A percentile compares a stretch with the other conserved stretches of the same genome.
These are phyloP conservation scores for Parasarocladium wereldwijsianum DNA, from an alignment of 2,329 filamentous ascomycete genomes.

Conservation along the genomic window DNA sequence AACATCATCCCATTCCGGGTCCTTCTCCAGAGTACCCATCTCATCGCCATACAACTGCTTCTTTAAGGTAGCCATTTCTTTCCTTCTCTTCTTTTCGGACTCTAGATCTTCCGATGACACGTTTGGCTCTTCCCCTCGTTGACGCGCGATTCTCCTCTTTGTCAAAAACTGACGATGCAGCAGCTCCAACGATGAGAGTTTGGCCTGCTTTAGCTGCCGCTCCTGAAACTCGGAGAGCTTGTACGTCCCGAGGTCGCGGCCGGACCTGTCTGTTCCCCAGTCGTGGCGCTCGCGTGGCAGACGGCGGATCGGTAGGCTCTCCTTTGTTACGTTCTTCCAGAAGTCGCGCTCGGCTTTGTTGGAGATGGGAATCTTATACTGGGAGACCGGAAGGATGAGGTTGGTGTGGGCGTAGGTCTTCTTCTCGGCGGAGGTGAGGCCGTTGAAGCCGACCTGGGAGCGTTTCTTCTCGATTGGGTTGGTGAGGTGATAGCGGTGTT, in stretches of 20 bases:
- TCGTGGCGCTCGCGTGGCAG: conserved; percentile 21
- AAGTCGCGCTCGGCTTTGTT: conserved; percentile 40
- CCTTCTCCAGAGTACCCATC: conserved; percentile 32
- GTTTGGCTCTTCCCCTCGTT: conserved; percentile 11
- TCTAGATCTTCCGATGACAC: conserved; percentile 24
- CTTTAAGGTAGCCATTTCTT: conserved; percentile 34
- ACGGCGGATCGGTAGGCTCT: conserved; percentile 32
- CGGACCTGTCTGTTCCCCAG: conserved; percentile 37
- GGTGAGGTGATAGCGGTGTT: conserved; percentile 31
- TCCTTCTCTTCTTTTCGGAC: conserved; percentile 30
- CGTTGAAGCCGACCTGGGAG: conserved; percentile 27
- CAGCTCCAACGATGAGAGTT: conserved; percentile 26
- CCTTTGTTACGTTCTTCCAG: conserved; percentile 41
- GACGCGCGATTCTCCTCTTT: conserved; percentile 17
- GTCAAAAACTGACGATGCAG: conserved; percentile 29
- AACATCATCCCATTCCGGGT: conserved; percentile 74
- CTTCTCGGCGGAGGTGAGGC: conserved; percentile 31
- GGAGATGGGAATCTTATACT: conserved; percentile 18
- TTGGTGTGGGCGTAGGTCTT: conserved; percentile 32
- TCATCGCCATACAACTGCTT: conserved; percentile 38
- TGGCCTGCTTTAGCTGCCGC: conserved; percentile 24
- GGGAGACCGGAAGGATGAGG: conserved; percentile 26
- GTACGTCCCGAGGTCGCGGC: conserved; percentile 34
- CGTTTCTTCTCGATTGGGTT: conserved; percentile 32
- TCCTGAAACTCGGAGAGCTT: conserved; percentile 28